Percentiles rank a stretch among this genome's conserved stretches.
These are phyloP conservation scores for Myrica gale DNA, from an alignment of 306 rosid species.

Conservation along the genomic window DNA sequence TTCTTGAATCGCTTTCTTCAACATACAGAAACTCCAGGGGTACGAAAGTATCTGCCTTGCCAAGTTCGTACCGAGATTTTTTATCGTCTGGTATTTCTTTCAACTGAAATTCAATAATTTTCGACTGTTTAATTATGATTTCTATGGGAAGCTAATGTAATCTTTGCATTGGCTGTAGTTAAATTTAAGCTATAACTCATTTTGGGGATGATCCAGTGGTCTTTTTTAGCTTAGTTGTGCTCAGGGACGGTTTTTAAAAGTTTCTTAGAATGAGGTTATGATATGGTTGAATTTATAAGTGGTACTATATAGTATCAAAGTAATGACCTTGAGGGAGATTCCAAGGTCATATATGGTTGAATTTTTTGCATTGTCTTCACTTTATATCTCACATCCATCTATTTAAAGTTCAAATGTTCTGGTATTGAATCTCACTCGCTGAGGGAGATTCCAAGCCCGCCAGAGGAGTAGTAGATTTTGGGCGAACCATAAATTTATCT, in stretches of 20 bases:
- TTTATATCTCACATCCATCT: background rate
- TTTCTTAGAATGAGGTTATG: background rate
- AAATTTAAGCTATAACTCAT: background rate
- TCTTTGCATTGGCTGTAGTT: background rate
- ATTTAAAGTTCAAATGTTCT: background rate
- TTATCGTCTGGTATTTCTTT: constrained; percentile 45
- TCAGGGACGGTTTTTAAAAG: background rate
- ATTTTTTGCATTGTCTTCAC: background rate
- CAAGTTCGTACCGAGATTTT: constrained; percentile 47
- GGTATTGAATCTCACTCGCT: too few species aligned
- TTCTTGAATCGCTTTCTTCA: constrained; percentile 1
- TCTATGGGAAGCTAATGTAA: background rate
- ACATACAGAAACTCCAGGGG: constrained; percentile 45
- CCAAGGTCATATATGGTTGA: too few species aligned
- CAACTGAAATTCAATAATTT: background rate
- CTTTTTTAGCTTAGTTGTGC: constrained; percentile 7
- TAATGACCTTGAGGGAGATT: background rate
- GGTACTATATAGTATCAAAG: background rate
- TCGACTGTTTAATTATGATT: background rate
- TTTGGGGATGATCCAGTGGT: constrained; percentile 14
- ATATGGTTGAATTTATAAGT: background rate
- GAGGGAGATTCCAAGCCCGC: too few species aligned
- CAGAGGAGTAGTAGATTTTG: too few species aligned
- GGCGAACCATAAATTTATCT: too few species aligned
- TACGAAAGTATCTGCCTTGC: constrained; percentile 50